A percentile compares a stretch with the other conserved stretches of the same genome.
Conservation (phyloP, 495 filamentous ascomycete species). For the Evansstolkia leycettana region DNA sequence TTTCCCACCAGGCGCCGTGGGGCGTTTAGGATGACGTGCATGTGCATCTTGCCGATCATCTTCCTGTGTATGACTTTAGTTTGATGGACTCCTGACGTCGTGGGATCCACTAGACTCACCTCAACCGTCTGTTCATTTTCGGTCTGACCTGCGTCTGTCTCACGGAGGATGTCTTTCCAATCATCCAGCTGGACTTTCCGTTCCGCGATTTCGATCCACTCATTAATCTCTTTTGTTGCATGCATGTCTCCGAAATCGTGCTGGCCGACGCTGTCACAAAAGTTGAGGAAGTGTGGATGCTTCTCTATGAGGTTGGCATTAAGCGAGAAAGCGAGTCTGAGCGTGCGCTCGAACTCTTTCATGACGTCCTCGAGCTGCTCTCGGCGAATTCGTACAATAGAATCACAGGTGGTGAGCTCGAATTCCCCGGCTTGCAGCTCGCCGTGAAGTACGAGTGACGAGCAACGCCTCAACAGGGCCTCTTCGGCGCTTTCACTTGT, state of each 20-base stretch:
- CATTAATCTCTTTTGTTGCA: constrained; percentile 7
- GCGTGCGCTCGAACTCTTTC: constrained; percentile 13
- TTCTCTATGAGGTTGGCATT: constrained; percentile 7
- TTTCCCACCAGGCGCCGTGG: no score
- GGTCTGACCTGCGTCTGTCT: constrained; percentile 6
- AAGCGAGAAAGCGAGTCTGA: constrained; percentile 25
- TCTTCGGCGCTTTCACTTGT: constrained; percentile 29
- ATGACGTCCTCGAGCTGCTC: constrained; percentile 18
- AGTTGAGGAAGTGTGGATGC: constrained; percentile 12
- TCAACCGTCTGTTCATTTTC: no score
- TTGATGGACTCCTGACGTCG: no score
- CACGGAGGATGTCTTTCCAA: constrained; percentile 12
- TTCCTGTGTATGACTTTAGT: no score
- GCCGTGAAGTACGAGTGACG: constrained; percentile 13
- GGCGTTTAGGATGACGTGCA: no score
- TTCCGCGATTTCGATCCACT: constrained; percentile 8
- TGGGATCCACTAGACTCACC: no score
- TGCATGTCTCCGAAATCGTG: constrained; percentile 16
- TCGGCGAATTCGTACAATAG: constrained; percentile 12
- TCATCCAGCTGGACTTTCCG: constrained; percentile 7
- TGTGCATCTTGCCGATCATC: no score
- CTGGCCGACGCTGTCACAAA: constrained; percentile 9
- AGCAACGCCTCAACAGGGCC: constrained; percentile 35
- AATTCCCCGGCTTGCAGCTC: constrained; percentile 5
- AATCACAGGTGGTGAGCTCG: constrained; percentile 8